Evolutionary conservation across 768 basidiomycete species (phyloP).

Genomic region (Pleurotus eryngii): DNA sequence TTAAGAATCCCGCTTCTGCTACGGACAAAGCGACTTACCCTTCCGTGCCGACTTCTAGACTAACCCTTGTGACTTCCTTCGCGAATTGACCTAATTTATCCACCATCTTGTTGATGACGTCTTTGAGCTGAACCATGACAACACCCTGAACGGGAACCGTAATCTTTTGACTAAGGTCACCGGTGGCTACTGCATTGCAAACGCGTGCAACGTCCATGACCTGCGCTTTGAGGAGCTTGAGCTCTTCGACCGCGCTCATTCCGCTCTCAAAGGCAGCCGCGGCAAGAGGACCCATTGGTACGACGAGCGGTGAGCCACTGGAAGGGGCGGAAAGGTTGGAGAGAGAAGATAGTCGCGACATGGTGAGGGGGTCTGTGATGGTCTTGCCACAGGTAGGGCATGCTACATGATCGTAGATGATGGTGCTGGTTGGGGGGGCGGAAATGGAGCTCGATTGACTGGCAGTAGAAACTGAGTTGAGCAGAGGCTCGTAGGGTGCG

Average conservation of each 20-base stretch:
- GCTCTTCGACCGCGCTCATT: constrained; percentile 73
- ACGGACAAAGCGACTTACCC: constrained; percentile 34
- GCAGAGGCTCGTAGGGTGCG: neutral
- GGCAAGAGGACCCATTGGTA: constrained; percentile 57
- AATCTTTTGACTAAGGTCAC: constrained; percentile 76
- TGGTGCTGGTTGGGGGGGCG: constrained; percentile 38
- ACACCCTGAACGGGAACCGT: constrained; percentile 75
- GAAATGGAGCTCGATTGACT: constrained; percentile 26
- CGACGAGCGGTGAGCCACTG: constrained; percentile 37
- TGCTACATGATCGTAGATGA: constrained; percentile 30
- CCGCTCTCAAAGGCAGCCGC: constrained; percentile 62
- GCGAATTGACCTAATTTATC: constrained; percentile 79
- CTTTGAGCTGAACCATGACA: constrained; percentile 80
- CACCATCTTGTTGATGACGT: constrained; percentile 70
- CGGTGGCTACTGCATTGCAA: constrained; percentile 75
- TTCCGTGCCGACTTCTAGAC: constrained; percentile 80
- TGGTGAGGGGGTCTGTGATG: constrained; percentile 40
- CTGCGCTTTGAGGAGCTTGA: constrained; percentile 77
- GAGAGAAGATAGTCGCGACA: constrained; percentile 27
- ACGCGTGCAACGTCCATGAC: constrained; percentile 80
- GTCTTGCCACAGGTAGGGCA: constrained; percentile 58
- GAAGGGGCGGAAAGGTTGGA: constrained; percentile 2
- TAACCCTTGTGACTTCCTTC: constrained; percentile 82
- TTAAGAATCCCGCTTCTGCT: too few relatives aligned
- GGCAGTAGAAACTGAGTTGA: neutral